A percentile compares a stretch with the other conserved stretches of the same genome.
Evolutionary conservation across 2,329 filamentous ascomycete species (phyloP).

Genomic region (Fusarium fujikuroi): DNA sequence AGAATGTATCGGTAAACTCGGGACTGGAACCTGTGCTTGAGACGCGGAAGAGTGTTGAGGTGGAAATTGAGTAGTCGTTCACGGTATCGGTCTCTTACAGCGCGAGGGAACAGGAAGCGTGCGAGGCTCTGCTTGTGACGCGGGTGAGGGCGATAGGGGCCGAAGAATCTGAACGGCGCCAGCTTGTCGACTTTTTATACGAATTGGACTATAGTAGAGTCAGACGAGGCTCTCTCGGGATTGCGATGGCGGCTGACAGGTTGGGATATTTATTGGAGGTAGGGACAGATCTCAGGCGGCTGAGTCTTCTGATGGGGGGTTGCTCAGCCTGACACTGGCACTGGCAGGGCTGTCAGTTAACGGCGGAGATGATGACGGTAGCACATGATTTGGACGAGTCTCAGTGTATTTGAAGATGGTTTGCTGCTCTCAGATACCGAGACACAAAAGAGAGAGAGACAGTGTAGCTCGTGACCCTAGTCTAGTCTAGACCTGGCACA

Average conservation of each 20-base stretch:
- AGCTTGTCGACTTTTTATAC: constrained; percentile 48
- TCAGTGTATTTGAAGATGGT: constrained; percentile 18
- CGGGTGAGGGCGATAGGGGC: constrained; percentile 49
- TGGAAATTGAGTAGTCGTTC: constrained; percentile 76
- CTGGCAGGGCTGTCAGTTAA: constrained; percentile 33
- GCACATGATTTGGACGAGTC: constrained; percentile 41
- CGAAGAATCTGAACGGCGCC: constrained; percentile 58
- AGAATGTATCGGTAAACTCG: constrained; percentile 81
- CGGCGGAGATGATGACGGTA: constrained; percentile 32
- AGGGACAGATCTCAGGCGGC: constrained; percentile 39
- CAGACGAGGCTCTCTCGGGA: constrained; percentile 24
- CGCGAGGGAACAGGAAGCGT: constrained; percentile 75
- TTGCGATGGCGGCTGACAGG: constrained; percentile 24
- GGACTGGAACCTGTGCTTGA: constrained; percentile 78
- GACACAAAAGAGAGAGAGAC: constrained; percentile 9
- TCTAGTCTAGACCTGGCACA: background rate
- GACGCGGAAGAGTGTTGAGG: constrained; percentile 76
- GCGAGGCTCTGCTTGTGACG: constrained; percentile 64
- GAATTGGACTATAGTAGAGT: constrained; percentile 7
- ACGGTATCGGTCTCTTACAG: constrained; percentile 70
- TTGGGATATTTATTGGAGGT: background rate
- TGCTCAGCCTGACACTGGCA: constrained; percentile 34
- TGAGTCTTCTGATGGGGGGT: constrained; percentile 47
- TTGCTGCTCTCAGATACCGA: constrained; percentile 23
- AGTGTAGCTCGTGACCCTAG: constrained; percentile 38